Evolutionary conservation across 306 rosid species (phyloP), one percentile per base, ranked within the genome.

Genomic region (Begonia fuchsioides): DNA sequence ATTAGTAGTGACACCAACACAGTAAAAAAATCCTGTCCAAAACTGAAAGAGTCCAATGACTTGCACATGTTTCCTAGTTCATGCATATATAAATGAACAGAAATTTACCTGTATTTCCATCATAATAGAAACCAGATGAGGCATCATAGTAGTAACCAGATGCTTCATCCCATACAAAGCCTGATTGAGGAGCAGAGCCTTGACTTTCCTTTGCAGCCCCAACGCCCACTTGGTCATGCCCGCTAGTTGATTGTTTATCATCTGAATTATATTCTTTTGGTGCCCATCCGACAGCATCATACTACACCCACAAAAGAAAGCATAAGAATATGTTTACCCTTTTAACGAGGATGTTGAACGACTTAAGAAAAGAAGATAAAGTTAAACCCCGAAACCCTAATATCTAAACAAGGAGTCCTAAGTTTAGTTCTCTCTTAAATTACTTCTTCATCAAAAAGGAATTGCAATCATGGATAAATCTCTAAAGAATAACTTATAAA

Each of bases 121-220:
- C 97, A 75, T 84, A 90, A 77, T 90, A 90, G 72, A 90, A 90
- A 47, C 97, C 97, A 65, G 97, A 90, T 61, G 94, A 67, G 56
- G 97, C 85, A 61, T 90, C 97, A n/a, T 84, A 90, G 62, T 90
- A 90, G 75, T 90, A 90, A 58, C 97, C 95, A 26, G 97, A 90
- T 39, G 92, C 92, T 58, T 84, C 95, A 69, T 90, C 95, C 97
- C 97, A 90, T 17, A 90, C 82, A 67, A 90, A 90, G 73, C 97
- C 95, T 5, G 90, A 68, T 65, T 85, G 93, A 10, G 97, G 95
- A 53, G 94, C 95, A 63, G 58, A 50, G 44, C 74, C 72, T 54
- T 73, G 73, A 43, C 54, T 68, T 58, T 69, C 75, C 49, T 44
- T 54, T 15, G 68, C 75, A 59, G 48, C 50, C 65, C 65, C 78